phyloP scores from a whole-genome alignment of 345 rosid species.

The Xanthoceras sorbifolium region DNA sequence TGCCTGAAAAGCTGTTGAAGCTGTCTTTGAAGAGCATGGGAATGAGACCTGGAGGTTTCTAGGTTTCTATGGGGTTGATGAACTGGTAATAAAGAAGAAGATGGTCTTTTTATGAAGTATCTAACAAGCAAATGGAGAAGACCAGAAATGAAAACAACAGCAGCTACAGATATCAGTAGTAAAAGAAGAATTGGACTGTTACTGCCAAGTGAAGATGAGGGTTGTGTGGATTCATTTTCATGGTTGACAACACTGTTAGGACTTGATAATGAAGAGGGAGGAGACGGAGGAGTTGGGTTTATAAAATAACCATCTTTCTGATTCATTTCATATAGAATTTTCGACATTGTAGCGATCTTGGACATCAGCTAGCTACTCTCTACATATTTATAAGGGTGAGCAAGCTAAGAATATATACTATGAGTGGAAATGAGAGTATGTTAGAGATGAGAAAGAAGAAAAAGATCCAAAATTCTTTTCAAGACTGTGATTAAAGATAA shows the following conservation, averaged over 20 bases:
- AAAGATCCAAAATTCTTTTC: slow-evolving; percentile 2
- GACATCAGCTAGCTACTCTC: background rate
- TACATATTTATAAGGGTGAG: background rate
- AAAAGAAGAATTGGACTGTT: slow-evolving; percentile 57
- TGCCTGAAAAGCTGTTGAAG: slow-evolving; percentile 69
- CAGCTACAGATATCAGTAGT: slow-evolving; percentile 50
- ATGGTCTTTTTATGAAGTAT: slow-evolving; percentile 42
- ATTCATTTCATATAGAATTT: slow-evolving; percentile 25
- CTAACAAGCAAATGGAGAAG: slow-evolving; percentile 64
- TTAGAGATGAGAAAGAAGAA: background rate
- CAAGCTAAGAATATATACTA: slow-evolving; percentile 10
- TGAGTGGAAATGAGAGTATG: slow-evolving; percentile 12
- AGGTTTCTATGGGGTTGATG: slow-evolving; percentile 46
- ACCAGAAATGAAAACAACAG: slow-evolving; percentile 53
- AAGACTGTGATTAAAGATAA: background rate
- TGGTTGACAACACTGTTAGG: slow-evolving; percentile 20
- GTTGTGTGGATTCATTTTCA: slow-evolving; percentile 30
- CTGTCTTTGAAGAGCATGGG: slow-evolving; percentile 58
- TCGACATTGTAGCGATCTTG: slow-evolving; percentile 31
- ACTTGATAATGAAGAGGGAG: slow-evolving; percentile 21
- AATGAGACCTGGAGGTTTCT: slow-evolving; percentile 46
- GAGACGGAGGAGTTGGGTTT: slow-evolving; percentile 34
- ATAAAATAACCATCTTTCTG: slow-evolving; percentile 25
- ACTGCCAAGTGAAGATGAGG: slow-evolving; percentile 37
- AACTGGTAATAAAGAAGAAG: slow-evolving; percentile 36